Evolutionary conservation across 1,139 yeast species (phyloP).

Genomic region (Kurtzmaniella quercitrusa): DNA sequence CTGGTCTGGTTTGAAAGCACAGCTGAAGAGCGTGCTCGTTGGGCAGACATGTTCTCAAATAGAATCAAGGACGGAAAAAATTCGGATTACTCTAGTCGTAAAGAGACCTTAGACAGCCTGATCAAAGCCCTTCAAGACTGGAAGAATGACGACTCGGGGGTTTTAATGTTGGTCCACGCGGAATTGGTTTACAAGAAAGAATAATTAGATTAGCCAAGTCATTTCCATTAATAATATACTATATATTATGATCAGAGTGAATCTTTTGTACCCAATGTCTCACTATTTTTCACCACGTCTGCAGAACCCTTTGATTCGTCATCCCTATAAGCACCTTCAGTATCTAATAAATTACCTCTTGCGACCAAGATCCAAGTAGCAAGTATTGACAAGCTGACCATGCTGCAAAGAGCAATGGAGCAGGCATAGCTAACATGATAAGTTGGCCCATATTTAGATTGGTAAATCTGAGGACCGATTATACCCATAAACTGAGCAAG

Average conservation of each 20-base stretch:
- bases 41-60: background rate
- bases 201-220: background rate
- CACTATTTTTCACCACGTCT: too few species aligned
- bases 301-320: background rate
- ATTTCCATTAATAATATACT: background rate
- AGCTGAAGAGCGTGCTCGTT: background rate
- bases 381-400: conserved; percentile 8
- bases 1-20: conserved; percentile 2
- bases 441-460: conserved; percentile 15
- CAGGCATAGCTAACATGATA: conserved; percentile 12
- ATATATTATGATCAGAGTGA: too few species aligned
- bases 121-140: background rate
- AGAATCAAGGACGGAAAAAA: background rate
- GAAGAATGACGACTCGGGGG: background rate
- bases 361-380: conserved; percentile 12
- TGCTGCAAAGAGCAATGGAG: conserved; percentile 12
- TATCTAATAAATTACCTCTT: conserved; percentile 10
- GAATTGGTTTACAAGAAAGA: conserved; percentile 1
- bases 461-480: conserved; percentile 14
- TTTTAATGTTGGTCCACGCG: background rate
- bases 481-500: conserved; percentile 13
- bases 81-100: background rate
- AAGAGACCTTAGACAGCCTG: background rate
- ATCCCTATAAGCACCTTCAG: conserved; percentile 13
- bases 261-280: too few species aligned